These are phyloP conservation scores for Penicillium sp. DNA, from an alignment of 2,329 filamentous ascomycete genomes.

Conservation along the genomic window DNA sequence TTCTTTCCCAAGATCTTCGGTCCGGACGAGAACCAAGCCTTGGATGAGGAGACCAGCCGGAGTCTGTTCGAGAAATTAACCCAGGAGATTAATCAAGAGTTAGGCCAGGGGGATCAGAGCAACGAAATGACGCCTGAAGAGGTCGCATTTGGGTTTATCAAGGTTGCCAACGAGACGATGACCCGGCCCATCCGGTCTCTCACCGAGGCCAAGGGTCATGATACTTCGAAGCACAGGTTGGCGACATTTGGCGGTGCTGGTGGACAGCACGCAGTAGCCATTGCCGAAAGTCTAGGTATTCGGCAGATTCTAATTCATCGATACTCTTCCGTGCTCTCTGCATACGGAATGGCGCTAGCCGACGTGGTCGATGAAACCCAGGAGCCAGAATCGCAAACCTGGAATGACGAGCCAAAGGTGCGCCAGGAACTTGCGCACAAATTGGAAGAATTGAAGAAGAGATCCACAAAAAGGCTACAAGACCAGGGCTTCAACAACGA, in stretches of 20 bases:
- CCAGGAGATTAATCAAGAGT: slow-evolving; percentile 68
- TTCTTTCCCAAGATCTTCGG: slow-evolving; percentile 96
- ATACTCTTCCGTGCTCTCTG: slow-evolving; percentile 86
- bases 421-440: slow-evolving; percentile 67
- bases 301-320: slow-evolving; percentile 79
- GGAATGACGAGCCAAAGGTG: slow-evolving; percentile 57
- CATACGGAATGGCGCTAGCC: slow-evolving; percentile 88
- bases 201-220: slow-evolving; percentile 85
- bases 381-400: slow-evolving; percentile 63
- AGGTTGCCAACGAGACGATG: slow-evolving; percentile 91
- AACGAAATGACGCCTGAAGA: slow-evolving; percentile 69
- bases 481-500: slow-evolving; percentile 77
- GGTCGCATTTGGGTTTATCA: slow-evolving; percentile 85
- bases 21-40: slow-evolving; percentile 73
- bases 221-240: slow-evolving; percentile 80
- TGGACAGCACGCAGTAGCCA: slow-evolving; percentile 89
- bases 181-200: slow-evolving; percentile 83
- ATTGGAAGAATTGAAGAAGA: slow-evolving; percentile 77
- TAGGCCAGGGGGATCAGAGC: slow-evolving; percentile 42
- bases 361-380: slow-evolving; percentile 77
- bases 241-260: slow-evolving; percentile 89
- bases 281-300: slow-evolving; percentile 79
- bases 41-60: slow-evolving; percentile 72
- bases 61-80: slow-evolving; percentile 73
- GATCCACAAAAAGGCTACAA: slow-evolving; percentile 65